These are phyloP conservation scores for Solanum chaucha DNA, from an alignment of 257 asterid species.

Conservation along the genomic window DNA sequence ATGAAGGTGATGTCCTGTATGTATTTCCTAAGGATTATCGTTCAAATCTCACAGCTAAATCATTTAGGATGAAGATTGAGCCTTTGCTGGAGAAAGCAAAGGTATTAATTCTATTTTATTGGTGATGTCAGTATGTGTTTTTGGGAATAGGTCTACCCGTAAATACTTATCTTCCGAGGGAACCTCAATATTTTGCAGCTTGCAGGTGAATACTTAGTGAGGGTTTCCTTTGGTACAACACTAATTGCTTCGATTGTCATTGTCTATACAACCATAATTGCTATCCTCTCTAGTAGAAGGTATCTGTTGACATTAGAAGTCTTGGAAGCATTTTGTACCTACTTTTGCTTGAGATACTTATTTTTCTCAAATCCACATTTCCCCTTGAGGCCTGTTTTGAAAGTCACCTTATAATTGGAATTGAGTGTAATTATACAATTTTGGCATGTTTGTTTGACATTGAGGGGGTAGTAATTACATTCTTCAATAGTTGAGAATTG, in stretches of 20 bases:
- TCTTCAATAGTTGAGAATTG: neutral
- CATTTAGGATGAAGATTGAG: conserved; percentile 63
- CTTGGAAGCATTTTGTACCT: neutral
- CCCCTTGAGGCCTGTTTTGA: neutral
- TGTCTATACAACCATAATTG: conserved; percentile 79
- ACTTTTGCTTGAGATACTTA: conserved; percentile 1
- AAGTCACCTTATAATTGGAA: neutral
- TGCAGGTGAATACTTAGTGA: conserved; percentile 77
- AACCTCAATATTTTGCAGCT: conserved; percentile 32
- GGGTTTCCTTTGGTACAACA: conserved; percentile 97
- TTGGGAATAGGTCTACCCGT: neutral
- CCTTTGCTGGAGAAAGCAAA: conserved; percentile 80
- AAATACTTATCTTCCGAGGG: neutral
- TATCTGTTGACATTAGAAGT: conserved; percentile 3
- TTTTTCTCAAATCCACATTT: neutral
- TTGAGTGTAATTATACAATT: neutral
- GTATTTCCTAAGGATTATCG: conserved; percentile 75
- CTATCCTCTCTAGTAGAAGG: conserved; percentile 77
- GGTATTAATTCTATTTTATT: conserved; percentile 29
- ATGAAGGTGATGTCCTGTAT: conserved; percentile 90
- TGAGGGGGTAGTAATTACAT: neutral
- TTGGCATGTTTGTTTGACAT: neutral
- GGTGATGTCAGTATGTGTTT: conserved; percentile 3
- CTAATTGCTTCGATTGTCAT: conserved; percentile 85
- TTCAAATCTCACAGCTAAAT: conserved; percentile 71